Conservation (phyloP, 208 protist species). For the Trichomonas tenax region DNA sequence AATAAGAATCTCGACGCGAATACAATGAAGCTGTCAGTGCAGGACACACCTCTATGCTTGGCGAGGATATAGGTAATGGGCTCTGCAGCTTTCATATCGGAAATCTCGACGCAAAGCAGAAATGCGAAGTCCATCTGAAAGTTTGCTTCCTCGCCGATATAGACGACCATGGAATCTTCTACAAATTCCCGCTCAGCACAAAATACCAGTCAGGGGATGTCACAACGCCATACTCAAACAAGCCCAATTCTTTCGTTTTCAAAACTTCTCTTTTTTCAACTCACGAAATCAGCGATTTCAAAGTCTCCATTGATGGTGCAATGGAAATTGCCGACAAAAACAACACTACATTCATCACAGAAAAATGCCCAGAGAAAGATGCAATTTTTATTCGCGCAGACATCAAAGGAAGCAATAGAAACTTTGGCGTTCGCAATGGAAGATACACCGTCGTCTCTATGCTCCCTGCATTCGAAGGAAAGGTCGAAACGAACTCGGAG, state of each 20-base stretch:
- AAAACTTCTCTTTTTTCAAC: background rate
- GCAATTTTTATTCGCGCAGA: background rate
- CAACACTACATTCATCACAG: background rate
- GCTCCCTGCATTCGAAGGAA: no score
- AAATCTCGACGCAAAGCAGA: background rate
- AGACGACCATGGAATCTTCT: no score
- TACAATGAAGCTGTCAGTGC: background rate
- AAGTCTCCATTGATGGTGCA: background rate
- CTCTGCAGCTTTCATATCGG: background rate
- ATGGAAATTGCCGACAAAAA: background rate
- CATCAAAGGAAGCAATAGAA: background rate
- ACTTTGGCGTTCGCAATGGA: background rate
- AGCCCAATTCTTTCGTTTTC: background rate
- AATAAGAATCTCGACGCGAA: background rate
- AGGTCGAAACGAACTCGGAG: background rate
- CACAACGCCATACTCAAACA: background rate
- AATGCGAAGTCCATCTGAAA: background rate
- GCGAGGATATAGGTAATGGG: background rate
- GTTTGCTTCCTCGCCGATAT: background rate
- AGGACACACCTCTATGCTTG: background rate
- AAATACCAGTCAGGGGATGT: background rate
- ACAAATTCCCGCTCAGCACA: background rate
- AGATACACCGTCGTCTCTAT: background rate
- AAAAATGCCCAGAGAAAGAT: background rate
- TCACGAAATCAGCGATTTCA: background rate